phyloP scores from a whole-genome alignment of 805 yeast genomes.

The Spathaspora girioi region DNA sequence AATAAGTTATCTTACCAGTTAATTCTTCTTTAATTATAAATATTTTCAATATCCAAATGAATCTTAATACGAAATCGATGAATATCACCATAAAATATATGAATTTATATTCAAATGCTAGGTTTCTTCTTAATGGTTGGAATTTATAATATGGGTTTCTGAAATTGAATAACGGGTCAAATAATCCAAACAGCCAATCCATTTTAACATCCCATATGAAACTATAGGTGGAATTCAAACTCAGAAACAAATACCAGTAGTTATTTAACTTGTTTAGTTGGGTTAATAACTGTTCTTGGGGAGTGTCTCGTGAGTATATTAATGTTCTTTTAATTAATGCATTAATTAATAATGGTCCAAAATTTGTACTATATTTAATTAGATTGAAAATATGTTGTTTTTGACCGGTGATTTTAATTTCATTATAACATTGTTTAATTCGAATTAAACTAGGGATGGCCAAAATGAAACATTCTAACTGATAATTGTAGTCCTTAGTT shows the following conservation, averaged over 20 bases:
- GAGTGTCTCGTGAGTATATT: constrained; percentile 9
- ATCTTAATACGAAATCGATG: constrained; percentile 65
- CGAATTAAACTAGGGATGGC: constrained; percentile 70
- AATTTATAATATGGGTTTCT: constrained; percentile 6
- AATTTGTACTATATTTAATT: constrained; percentile 65
- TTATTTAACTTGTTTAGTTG: constrained; percentile 21
- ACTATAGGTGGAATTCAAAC: constrained; percentile 71
- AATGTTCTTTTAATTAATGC: constrained; percentile 20
- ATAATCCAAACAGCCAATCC: constrained; percentile 80
- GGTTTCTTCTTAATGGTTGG: constrained; percentile 16
- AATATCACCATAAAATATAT: constrained; percentile 56
- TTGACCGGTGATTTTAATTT: constrained; percentile 51
- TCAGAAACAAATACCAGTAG: constrained; percentile 42
- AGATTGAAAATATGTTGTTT: constrained; percentile 64
- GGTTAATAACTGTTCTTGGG: constrained; percentile 10
- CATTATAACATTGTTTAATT: constrained; percentile 76
- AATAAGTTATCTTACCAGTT: constrained; percentile 8
- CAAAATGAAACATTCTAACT: constrained; percentile 28
- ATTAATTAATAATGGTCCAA: constrained; percentile 35
- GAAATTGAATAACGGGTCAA: constrained; percentile 29
- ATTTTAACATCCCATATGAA: constrained; percentile 84
- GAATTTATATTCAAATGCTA: constrained; percentile 18
- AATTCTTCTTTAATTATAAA: constrained; percentile 30
- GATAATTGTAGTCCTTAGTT: constrained; percentile 24
- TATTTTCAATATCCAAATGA: constrained; percentile 68